Base-by-base conservation (phyloP, 176 grass and related monocot species). In the Guadua angustifolia region DNA sequence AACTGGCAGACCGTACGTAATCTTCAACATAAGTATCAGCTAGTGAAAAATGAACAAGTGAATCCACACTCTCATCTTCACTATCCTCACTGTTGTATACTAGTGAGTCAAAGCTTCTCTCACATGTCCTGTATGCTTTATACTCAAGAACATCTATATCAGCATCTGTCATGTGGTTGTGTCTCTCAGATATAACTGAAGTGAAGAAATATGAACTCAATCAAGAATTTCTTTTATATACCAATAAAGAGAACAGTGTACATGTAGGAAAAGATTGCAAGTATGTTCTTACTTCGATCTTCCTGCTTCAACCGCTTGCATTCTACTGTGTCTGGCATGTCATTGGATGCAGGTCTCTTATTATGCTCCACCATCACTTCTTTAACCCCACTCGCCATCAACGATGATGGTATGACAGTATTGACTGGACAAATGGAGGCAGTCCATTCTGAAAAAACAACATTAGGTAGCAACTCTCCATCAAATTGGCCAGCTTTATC, bases 51-150 rank as follows among this genome's bases (percentile, higher is more conserved):
- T 69, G 60, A 50, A 81, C 39, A 81, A 69, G 71, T 78, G 82
- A 88, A 84, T 92, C 89, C 61, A 82, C 64, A 83, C 51, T 79
- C 50, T 90, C 91, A 70, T 91, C 88, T 76, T 85, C 83, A 83
- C 82, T 85, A 42, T 83, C 79, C 50, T 88, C 70, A 9, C 74
- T 79, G 71, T 72, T 70, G 11, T 67, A 92, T 45, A 57, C 19
- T 55, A 35, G 64, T 21, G 71, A 60, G 26, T 71, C 53, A 1
- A 85, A 56, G 17, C 73, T 64, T 71, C 53, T 89, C 47, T 65
- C 78, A 10, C 55, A 77, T 38, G 71, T 36, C 2, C 6, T 81
- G 78, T 77, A 55, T 64, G 82, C 55, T 12, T 65, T 45, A 39
- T 71, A 71, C 35, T 82, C 78, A 11, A n/a, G 78, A 77, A 86